Evolutionary conservation across 441 rosid species (phyloP), one percentile per base, ranked within the genome.

Genomic region (Mallotus repandus): DNA sequence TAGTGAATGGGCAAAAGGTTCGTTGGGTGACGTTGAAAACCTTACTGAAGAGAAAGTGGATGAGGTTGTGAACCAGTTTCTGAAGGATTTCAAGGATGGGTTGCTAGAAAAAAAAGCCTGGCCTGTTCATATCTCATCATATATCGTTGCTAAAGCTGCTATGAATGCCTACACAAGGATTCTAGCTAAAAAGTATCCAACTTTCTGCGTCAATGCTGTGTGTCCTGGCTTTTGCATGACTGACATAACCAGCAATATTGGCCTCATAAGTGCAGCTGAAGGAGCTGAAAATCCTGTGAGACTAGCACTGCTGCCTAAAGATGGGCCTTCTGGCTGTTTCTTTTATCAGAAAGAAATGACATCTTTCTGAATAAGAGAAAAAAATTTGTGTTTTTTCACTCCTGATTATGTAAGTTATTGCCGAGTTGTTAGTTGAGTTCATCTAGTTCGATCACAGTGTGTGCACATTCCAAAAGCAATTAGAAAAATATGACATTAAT

Each of bases 91-190:
- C 6, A 69, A 69, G 21, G 83, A 76, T 59, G 75, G 79, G 21
- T 64, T 68, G 19, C 48, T 71, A 8, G 76, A 78, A 52, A 66
- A 19, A 57, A 78, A 81, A 73, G 83, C 83, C 0, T 84, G 88
- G 88, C 79, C 85, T 63, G 13, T 56, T 9, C 9, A 0, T 4
- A 0, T 78, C 13, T 66, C 85, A 5, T 85, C 86, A 4, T 78
- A 80, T 22, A 63, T 4, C 0, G 13, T 82, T 4, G 76, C 83
- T 2, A 84, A 84, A 76, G 86, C 77, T 35, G 75, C 75, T 5
- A 0, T 79, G 74, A 86, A 82, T 74, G 85, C 87, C 9, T 74
- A 79, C 71, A 75, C 85, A 12, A 77, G 86, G 64, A 66, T 83
- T 57, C 68, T 75, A 1, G 83, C 86, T 25, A 87, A 79, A 19